Evolutionary conservation across 2,329 filamentous ascomycete genomes (phyloP), one percentile per base, ranked within the genome.

Genomic region (Sphaerulina populicola): DNA sequence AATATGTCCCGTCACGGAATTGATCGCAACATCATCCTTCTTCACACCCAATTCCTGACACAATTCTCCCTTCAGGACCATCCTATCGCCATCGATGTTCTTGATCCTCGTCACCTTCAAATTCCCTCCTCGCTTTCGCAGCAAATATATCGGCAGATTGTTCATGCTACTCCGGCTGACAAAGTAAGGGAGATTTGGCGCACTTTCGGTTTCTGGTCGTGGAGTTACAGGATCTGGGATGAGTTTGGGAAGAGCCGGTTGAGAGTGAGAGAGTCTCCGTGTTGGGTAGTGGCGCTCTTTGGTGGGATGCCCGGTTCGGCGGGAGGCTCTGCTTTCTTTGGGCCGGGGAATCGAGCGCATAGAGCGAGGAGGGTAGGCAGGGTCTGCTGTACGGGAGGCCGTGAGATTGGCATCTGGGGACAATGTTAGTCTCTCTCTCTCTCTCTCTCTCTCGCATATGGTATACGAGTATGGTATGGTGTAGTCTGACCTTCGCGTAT

Each of bases 141-240:
- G 75, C 12, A 82, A 74, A 71, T 97, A 98, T 40, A 97, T 78
- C 21, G 88, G 82, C 2, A 93, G 73, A 58, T 88, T 81, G 43
- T 81, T 79, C 35, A 79, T 83, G 1, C 75, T 72, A 2, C 88
- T 91, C 55, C 88, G 83, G 46, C 75, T 74, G 57, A 97, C 77
- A 62, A 82, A 77, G 73, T 89, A 95, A 9, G 80, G 77, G 29
- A 80, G 68, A 44, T 74, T 76, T 44, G 68, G 70, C 49, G 69
- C 70, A 53, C 63, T 63, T 55, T 66, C 55, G n/a, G 57, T 51
- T n/a, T 59, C 57, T 15, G 62, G 54, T 18, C 65, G 52, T 8
- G 54, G 52, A 37, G 56, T 49, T 27, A 63, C 56, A 39, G 62
- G 60, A 9, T 60, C 55, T 2, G 57, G 58, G 31, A 58, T 64